Percentiles rank a stretch among this genome's conserved stretches.
These are phyloP conservation scores for Talaromyces amestolkiae DNA, from an alignment of 2,329 filamentous ascomycete species.

Conservation along the genomic window DNA sequence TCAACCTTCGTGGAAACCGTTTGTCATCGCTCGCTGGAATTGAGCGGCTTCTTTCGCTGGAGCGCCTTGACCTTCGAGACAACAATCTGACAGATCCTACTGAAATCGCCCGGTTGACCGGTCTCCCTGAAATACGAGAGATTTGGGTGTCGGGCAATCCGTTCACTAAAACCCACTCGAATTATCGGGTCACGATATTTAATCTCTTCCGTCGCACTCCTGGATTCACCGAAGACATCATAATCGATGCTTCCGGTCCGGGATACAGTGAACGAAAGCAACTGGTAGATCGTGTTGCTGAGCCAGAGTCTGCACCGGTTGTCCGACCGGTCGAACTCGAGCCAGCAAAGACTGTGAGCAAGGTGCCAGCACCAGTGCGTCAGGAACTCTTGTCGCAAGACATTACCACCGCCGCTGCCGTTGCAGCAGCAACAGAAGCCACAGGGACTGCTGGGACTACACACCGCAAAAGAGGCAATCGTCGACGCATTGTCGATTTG, in stretches of 20 bases:
- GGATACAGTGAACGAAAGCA: slow-evolving; percentile 82
- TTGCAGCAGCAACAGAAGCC: slow-evolving; percentile 8
- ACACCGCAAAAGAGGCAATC: slow-evolving; percentile 51
- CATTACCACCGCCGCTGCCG: background rate
- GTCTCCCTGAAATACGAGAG: slow-evolving; percentile 86
- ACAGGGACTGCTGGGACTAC: slow-evolving; percentile 27
- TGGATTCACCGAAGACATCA: slow-evolving; percentile 84
- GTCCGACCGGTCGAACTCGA: slow-evolving; percentile 68
- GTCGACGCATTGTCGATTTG: slow-evolving; percentile 58
- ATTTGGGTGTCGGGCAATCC: slow-evolving; percentile 92
- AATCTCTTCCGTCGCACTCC: slow-evolving; percentile 90
- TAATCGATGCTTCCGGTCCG: slow-evolving; percentile 80
- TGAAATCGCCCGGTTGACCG: slow-evolving; percentile 83
- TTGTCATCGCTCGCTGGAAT: slow-evolving; percentile 84
- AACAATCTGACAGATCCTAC: slow-evolving; percentile 88
- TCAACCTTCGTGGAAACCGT: slow-evolving; percentile 88
- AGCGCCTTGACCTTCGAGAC: slow-evolving; percentile 86
- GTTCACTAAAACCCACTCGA: slow-evolving; percentile 80
- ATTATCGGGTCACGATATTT: slow-evolving; percentile 88
- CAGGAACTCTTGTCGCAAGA: slow-evolving; percentile 22
- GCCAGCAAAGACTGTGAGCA: slow-evolving; percentile 62
- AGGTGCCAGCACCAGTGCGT: slow-evolving; percentile 31
- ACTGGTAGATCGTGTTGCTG: slow-evolving; percentile 75
- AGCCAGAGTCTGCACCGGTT: slow-evolving; percentile 73
- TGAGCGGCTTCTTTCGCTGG: slow-evolving; percentile 81